phyloP scores from a whole-genome alignment of 345 rosid genomes.

The Melaleuca alternifolia region DNA sequence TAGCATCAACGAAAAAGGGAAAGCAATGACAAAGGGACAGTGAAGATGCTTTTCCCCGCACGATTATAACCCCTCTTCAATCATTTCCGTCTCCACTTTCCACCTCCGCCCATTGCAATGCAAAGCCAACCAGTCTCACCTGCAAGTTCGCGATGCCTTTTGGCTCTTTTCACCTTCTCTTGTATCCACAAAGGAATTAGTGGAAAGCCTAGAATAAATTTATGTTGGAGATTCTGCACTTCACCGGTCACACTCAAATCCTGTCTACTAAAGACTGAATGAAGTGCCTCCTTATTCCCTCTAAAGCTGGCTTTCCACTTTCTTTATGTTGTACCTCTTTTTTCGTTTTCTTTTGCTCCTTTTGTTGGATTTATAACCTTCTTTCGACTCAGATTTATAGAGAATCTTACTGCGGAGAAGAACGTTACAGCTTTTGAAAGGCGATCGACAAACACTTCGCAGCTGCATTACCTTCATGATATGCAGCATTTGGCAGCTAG shows the following conservation, averaged over 20 bases:
- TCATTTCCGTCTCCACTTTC: neutral
- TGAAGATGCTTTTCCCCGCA: neutral
- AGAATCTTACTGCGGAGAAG: neutral
- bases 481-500: neutral
- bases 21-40: neutral
- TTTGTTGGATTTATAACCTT: neutral
- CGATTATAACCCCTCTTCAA: neutral
- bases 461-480: neutral
- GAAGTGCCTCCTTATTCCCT: conserved; percentile 31
- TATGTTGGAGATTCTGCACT: neutral
- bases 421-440: neutral
- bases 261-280: neutral
- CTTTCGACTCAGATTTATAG: neutral
- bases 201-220: neutral
- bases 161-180: neutral
- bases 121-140: neutral
- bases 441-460: neutral
- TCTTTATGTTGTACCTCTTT: conserved; percentile 2
- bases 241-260: neutral
- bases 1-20: too few species aligned
- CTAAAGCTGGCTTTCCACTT: conserved; percentile 30
- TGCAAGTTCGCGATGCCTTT: neutral
- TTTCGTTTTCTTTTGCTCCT: neutral
- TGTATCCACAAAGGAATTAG: neutral
- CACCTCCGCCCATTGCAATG: neutral